A percentile compares a stretch with the other conserved stretches of the same genome.
Conservation (phyloP, 2,329 filamentous ascomycete genomes). For the Colletotrichum cordylinicola region DNA sequence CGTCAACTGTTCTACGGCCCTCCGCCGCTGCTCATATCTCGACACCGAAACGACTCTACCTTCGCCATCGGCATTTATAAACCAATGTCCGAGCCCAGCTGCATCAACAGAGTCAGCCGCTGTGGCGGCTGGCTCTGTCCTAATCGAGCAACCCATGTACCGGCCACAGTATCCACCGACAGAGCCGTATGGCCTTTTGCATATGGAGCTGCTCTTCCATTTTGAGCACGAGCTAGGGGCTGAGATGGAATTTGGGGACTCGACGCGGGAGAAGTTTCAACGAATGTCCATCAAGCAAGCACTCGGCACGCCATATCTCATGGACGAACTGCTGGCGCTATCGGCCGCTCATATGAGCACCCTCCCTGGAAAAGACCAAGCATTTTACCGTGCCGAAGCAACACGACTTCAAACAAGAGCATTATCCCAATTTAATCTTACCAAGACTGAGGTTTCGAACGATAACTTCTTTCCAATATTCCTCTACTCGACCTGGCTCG, state of each 20-base stretch:
- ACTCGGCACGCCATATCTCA: slow-evolving; percentile 44
- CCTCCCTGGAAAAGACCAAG: slow-evolving; percentile 27
- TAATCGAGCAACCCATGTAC: neutral
- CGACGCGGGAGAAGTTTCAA: neutral
- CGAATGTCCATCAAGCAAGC: neutral
- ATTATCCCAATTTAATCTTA: slow-evolving; percentile 40
- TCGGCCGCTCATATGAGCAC: slow-evolving; percentile 47
- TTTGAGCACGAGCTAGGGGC: neutral
- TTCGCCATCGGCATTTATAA: neutral
- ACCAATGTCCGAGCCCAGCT: slow-evolving; percentile 3
- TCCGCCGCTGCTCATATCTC: slow-evolving; percentile 38
- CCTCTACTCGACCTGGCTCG: slow-evolving; percentile 49
- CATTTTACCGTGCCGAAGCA: slow-evolving; percentile 40
- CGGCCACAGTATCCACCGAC: neutral
- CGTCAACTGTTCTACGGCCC: slow-evolving; percentile 42
- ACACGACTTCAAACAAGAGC: slow-evolving; percentile 51
- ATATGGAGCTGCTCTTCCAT: slow-evolving; percentile 1
- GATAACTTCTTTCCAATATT: slow-evolving; percentile 44
- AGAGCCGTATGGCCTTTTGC: neutral
- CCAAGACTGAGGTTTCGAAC: slow-evolving; percentile 30
- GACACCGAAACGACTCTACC: neutral
- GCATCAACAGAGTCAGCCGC: neutral
- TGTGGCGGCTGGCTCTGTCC: neutral
- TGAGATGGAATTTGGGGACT: neutral
- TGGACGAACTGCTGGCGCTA: slow-evolving; percentile 52